These are phyloP conservation scores for Chamaenerion angustifolium DNA, from an alignment of 345 rosid genomes.

Conservation along the genomic window DNA sequence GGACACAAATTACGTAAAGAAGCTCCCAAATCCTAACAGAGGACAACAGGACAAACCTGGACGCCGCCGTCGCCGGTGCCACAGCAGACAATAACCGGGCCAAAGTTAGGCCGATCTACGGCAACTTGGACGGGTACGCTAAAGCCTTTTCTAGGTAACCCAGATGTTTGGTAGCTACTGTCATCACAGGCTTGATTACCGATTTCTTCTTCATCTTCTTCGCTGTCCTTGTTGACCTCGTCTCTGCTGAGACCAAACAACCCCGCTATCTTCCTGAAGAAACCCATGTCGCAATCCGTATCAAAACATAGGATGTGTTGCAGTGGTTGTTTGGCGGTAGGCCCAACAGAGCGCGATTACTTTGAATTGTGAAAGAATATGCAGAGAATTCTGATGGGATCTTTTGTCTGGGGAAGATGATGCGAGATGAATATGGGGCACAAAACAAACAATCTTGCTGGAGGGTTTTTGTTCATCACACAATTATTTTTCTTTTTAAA, in stretches of 20 bases:
- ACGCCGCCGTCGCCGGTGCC: constrained; percentile 73
- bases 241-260: constrained; percentile 57
- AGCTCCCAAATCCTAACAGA: not conserved
- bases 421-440: too few relatives aligned
- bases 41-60: constrained; percentile 61
- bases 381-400: too few relatives aligned
- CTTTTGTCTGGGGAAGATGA: too few relatives aligned
- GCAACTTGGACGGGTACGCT: constrained; percentile 71
- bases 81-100: constrained; percentile 55
- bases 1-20: too few relatives aligned
- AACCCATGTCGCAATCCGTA: constrained; percentile 34
- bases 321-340: too few relatives aligned
- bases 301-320: not conserved
- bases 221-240: constrained; percentile 39
- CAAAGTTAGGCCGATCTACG: constrained; percentile 53
- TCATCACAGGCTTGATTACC: constrained; percentile 8
- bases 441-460: too few relatives aligned
- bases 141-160: constrained; percentile 69
- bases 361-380: too few relatives aligned
- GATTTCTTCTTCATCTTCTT: constrained; percentile 19
- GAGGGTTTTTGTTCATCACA: too few relatives aligned
- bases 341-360: too few relatives aligned
- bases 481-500: too few relatives aligned
- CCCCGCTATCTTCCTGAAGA: constrained; percentile 75
- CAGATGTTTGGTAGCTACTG: constrained; percentile 40